Base-by-base conservation (phyloP, 148 eudicot species). In the Vaccinium vitisidaea region DNA sequence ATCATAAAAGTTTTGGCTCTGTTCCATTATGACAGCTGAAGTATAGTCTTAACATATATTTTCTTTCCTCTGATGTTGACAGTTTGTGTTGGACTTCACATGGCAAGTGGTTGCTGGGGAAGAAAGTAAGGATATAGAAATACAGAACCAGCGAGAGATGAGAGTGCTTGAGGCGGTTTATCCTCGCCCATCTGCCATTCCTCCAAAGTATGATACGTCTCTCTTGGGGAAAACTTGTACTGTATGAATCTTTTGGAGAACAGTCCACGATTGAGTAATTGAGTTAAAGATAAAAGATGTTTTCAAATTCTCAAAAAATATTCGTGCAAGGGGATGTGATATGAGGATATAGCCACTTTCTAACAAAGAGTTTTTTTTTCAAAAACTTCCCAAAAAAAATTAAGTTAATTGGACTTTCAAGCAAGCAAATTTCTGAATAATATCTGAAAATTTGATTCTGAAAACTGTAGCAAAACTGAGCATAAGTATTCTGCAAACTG, bases 71-170 rank as follows among this genome's bases (percentile, higher is more conserved):
- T 14, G n/a, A 18, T 63, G 81, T 83, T 86, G 80, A 78, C 92
- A 95, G 98, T 91, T 95, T 86, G 79, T 84, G 21, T 21, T 93
- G 84, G 91, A 93, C 88, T 59, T 25, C 56, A 77, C 86, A 6
- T 95, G 96, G 98, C 92, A 85, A 90, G 94, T 95, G 79, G 96
- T 90, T 80, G 90, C 92, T 55, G 98, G 98, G 18, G 95, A 92
- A 79, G 97, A 93, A 85, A 94, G 97, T 88, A 85, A 82, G 79
- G 95, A 95, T 81, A 85, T 84, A 55, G 94, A 91, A 84, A 50
- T 78, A 63, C 90, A 95, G 83, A 91, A 85, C 82, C 89, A 89
- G 76, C 89, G 97, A 19, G 97, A 93, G 79, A 85, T 90, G 92
- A 84, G 97, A 88, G 91, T 92, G 83, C 92, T 93, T 15, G 98